Conservation (phyloP, 345 rosid genomes). For the Dimocarpus longan region DNA sequence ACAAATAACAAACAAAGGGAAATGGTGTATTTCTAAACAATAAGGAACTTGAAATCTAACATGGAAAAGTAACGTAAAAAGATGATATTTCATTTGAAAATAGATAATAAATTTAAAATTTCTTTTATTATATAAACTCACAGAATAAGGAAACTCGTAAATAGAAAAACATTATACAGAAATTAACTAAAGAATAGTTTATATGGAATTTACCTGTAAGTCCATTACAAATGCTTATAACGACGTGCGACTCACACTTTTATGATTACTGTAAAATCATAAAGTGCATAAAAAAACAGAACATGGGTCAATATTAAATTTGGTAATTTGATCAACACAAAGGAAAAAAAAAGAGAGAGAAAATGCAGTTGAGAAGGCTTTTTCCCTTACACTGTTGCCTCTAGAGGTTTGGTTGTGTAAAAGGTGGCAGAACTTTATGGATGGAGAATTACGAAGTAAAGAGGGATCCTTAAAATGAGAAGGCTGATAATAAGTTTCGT, state of each 20-base stretch:
- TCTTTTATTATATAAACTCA: too few relatives aligned
- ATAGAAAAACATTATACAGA: neutral
- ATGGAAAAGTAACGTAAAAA: too few relatives aligned
- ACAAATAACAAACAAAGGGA: too few relatives aligned
- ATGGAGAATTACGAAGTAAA: neutral
- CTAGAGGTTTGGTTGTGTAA: neutral
- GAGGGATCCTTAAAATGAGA: neutral
- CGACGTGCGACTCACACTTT: neutral
- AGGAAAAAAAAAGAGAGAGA: neutral
- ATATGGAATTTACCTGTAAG: slow-evolving; percentile 2
- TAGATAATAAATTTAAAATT: too few relatives aligned
- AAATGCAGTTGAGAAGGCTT: neutral
- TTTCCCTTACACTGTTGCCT: neutral
- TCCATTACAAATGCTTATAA: neutral
- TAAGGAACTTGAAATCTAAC: too few relatives aligned
- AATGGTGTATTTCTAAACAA: too few relatives aligned
- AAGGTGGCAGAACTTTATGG: neutral
- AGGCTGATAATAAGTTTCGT: neutral
- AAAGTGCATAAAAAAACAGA: neutral
- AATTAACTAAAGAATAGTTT: neutral
- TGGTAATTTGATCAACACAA: neutral
- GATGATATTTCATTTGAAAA: too few relatives aligned
- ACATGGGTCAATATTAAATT: neutral
- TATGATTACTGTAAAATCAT: neutral
- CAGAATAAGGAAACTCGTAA: neutral